phyloP scores from a whole-genome alignment of 1,139 yeast genomes.

The Blastobotrys serpentis region DNA sequence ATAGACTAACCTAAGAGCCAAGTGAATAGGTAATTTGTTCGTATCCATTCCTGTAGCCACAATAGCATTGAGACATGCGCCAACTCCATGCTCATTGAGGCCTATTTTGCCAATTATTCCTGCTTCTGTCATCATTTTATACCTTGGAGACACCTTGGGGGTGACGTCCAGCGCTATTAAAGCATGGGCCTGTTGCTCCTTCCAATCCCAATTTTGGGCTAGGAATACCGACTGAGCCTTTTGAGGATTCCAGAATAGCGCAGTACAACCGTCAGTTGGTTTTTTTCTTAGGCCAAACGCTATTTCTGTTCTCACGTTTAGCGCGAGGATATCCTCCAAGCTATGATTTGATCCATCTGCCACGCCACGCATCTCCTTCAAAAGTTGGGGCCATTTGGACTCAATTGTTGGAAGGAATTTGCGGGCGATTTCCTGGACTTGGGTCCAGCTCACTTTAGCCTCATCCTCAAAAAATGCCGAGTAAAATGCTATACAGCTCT shows the following conservation, averaged over 20 bases:
- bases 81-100: conserved; percentile 37
- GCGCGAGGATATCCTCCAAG: conserved; percentile 36
- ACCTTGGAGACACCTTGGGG: conserved; percentile 30
- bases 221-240: conserved; percentile 22
- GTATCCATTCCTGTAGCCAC: conserved; percentile 33
- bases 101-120: conserved; percentile 42
- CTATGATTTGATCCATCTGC: conserved; percentile 38
- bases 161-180: conserved; percentile 33
- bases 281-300: conserved; percentile 31
- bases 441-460: conserved; percentile 30
- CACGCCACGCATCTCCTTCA: conserved; percentile 38
- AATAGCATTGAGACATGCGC: conserved; percentile 38
- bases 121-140: conserved; percentile 37
- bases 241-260: conserved; percentile 30
- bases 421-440: conserved; percentile 26
- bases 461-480: conserved; percentile 25
- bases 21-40: conserved; percentile 37
- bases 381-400: conserved; percentile 31
- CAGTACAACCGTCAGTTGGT: conserved; percentile 39
- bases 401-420: conserved; percentile 29
- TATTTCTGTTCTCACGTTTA: conserved; percentile 40
- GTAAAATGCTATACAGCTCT: conserved; percentile 29
- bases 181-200: conserved; percentile 29
- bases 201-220: conserved; percentile 42
- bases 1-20: conserved; percentile 37